phyloP scores from a whole-genome alignment of 2,329 filamentous ascomycete genomes.

The Waltergamsia citrina region DNA sequence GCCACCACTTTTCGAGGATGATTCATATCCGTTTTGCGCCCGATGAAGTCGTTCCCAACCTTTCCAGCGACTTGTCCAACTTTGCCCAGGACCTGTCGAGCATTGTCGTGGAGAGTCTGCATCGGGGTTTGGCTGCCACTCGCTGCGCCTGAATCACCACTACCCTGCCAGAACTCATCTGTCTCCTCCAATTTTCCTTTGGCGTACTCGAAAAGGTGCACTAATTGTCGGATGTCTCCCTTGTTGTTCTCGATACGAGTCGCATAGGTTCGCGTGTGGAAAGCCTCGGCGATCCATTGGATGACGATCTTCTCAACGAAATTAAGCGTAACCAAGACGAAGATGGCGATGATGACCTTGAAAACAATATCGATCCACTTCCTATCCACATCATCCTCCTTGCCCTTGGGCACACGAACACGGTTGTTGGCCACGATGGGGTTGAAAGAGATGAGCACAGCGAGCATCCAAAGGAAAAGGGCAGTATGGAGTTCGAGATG shows the following conservation, averaged over 20 bases:
- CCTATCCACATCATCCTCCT: constrained; percentile 36
- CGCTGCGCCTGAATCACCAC: constrained; percentile 19
- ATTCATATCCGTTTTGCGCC: constrained; percentile 58
- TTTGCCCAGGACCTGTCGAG: constrained; percentile 65
- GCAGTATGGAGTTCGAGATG: constrained; percentile 79
- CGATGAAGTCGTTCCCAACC: constrained; percentile 87
- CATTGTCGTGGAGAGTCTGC: constrained; percentile 62
- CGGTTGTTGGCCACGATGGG: constrained; percentile 64
- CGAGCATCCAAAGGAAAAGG: constrained; percentile 86
- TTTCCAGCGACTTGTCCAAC: constrained; percentile 79
- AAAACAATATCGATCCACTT: constrained; percentile 71
- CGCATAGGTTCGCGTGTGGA: constrained; percentile 83
- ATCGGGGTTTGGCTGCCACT: constrained; percentile 68
- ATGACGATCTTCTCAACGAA: constrained; percentile 89
- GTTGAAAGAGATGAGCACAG: constrained; percentile 75
- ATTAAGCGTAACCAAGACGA: constrained; percentile 72
- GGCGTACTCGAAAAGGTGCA: constrained; percentile 56
- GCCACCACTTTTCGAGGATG: constrained; percentile 80
- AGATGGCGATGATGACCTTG: constrained; percentile 79
- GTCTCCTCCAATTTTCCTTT: constrained; percentile 59
- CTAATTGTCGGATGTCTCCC: constrained; percentile 62
- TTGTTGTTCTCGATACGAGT: constrained; percentile 90
- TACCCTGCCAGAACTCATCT: constrained; percentile 37
- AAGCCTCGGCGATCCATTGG: constrained; percentile 87
- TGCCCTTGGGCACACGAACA: constrained; percentile 16